Conservation (phyloP, 805 yeast species). For the Starmera caribaea region DNA sequence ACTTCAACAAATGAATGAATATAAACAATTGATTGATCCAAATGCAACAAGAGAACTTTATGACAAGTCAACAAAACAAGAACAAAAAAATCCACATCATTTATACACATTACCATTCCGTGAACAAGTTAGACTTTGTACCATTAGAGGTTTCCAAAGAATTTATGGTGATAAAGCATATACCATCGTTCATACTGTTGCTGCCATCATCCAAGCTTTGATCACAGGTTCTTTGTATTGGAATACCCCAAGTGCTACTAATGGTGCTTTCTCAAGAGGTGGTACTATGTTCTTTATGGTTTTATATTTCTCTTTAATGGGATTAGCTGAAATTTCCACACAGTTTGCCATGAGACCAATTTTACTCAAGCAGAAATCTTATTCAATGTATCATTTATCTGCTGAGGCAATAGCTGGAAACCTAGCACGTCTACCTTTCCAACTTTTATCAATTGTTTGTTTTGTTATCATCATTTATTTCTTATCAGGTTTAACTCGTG, state of each 20-base stretch:
- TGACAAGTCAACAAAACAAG: slow-evolving; percentile 18
- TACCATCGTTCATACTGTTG: slow-evolving; percentile 18
- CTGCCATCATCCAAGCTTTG: slow-evolving; percentile 43
- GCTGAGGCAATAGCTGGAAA: slow-evolving; percentile 61
- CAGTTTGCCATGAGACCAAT: slow-evolving; percentile 46
- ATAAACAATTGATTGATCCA: slow-evolving; percentile 20
- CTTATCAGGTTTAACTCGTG: slow-evolving; percentile 38
- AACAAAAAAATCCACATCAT: slow-evolving; percentile 18
- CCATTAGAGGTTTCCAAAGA: slow-evolving; percentile 44
- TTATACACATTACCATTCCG: slow-evolving; percentile 20
- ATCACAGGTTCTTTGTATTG: slow-evolving; percentile 56
- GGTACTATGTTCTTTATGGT: slow-evolving; percentile 53
- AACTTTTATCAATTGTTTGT: slow-evolving; percentile 32
- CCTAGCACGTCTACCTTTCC: slow-evolving; percentile 54
- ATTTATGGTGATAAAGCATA: slow-evolving; percentile 51
- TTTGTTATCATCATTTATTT: slow-evolving; percentile 48
- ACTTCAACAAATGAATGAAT: slow-evolving; percentile 33
- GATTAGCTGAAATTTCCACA: slow-evolving; percentile 35
- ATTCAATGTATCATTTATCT: slow-evolving; percentile 64
- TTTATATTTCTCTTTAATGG: slow-evolving; percentile 41
- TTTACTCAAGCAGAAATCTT: slow-evolving; percentile 60
- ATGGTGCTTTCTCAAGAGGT: slow-evolving; percentile 55
- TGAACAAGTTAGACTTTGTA: slow-evolving; percentile 40
- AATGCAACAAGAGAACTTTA: slow-evolving; percentile 26
- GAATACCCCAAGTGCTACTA: slow-evolving; percentile 37